A percentile compares a stretch with the other conserved stretches of the same genome.
phyloP scores from a whole-genome alignment of 768 basidiomycete genomes.

The Leucosporidium yakuticum region DNA sequence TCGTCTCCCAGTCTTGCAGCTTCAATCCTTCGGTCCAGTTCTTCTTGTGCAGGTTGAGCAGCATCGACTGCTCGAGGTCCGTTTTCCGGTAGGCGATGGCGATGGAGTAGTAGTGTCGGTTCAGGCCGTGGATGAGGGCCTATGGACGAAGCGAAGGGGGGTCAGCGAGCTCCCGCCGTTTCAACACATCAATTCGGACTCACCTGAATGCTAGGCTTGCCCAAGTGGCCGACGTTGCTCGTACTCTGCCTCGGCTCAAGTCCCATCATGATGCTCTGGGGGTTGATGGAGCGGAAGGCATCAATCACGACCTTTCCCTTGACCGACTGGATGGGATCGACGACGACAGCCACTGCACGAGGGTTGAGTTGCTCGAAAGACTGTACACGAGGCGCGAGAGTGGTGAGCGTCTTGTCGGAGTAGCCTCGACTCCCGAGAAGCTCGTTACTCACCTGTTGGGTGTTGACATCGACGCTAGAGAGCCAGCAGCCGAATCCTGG shows the following conservation, averaged over 20 bases:
- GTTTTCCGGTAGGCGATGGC: constrained; percentile 98
- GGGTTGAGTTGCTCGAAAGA: constrained; percentile 92
- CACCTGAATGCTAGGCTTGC: constrained; percentile 96
- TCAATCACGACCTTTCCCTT: constrained; percentile 96
- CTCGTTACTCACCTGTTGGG: constrained; percentile 68
- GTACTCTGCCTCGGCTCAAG: constrained; percentile 95
- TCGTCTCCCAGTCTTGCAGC: constrained; percentile 77
- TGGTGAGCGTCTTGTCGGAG: not conserved
- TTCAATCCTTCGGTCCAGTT: constrained; percentile 98
- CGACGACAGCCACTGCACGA: constrained; percentile 91
- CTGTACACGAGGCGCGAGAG: constrained; percentile 47
- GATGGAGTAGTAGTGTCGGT: constrained; percentile 96
- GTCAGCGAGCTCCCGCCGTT: not conserved
- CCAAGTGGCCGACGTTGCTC: constrained; percentile 96
- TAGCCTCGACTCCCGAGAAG: not conserved
- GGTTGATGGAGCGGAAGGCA: constrained; percentile 94
- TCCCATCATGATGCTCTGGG: constrained; percentile 76
- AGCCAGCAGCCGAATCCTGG: constrained; percentile 99
- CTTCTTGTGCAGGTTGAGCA: constrained; percentile 97
- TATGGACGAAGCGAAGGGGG: not conserved
- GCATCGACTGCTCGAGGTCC: constrained; percentile 94
- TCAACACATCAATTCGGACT: not conserved
- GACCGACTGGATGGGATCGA: constrained; percentile 98
- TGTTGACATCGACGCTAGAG: constrained; percentile 97
- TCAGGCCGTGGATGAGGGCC: constrained; percentile 75